Base-by-base conservation (phyloP, 176 grass and related monocot genomes). In the Ananas comosus region DNA sequence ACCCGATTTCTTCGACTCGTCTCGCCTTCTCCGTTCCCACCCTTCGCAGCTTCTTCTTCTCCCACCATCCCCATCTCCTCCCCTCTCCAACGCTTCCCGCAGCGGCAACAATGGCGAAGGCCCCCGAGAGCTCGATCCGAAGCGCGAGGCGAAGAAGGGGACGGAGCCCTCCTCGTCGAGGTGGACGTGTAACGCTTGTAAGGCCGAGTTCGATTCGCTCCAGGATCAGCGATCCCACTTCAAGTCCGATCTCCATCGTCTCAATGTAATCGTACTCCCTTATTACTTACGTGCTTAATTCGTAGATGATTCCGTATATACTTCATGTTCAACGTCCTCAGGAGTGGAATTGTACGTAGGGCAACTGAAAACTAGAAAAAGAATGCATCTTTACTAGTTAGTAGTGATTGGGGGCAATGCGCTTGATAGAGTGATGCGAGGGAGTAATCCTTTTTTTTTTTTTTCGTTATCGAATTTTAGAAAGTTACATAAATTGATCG, bases 181-280 rank as follows among this genome's bases (percentile, higher is more conserved):
- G 65, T 99, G 94, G 84, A 99, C 94, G 64, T 99, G 94, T 54
- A 79, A 99, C 53, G 93, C 82, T 33, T 99, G 94, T 78, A 80
- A 71, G 13, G 53, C 74, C 1, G 94, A 93, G 71, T 99, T 99
- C 25, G 89, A 99, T 3, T 93, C 94, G 1, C 94, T 99, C 16
- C 76, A 81, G 53, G 89, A 93, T 71, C 94, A 99, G 69, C 89
- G 94, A 0, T 86, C 86, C 27, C 94, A 93, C 89, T 99, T 99
- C 87, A 99, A 99, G 56, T 86, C 94, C 47, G 94, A 99, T 68
- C 74, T 99, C 70, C 94, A 99, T 56, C 87, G 89, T 76, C 87
- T 99, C 53, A 93, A 99, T 61, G 94, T 97, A 85, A 80, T 12
- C n/a, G 25, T 9, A 17, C 11, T 61, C 27, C 23, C 28, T 63